Conservation (phyloP, 306 rosid genomes). For the Prosopis cineraria region DNA sequence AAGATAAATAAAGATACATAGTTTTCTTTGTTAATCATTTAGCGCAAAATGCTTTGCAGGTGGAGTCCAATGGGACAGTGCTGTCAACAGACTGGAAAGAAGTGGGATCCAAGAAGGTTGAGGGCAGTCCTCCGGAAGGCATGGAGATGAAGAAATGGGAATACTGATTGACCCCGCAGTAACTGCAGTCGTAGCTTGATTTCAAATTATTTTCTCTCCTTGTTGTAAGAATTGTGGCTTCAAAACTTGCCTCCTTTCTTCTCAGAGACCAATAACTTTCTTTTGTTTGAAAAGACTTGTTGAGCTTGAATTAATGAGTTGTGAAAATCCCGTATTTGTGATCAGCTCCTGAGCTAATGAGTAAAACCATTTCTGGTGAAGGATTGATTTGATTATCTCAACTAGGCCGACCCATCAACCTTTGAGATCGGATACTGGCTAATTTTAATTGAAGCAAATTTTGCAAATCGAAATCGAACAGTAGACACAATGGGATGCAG, state of each 20-base stretch:
- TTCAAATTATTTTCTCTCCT: background rate
- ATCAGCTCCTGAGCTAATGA: background rate
- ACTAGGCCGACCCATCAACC: no score
- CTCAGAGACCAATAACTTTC: background rate
- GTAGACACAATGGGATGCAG: no score
- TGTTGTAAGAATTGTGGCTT: background rate
- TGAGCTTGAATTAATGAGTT: background rate
- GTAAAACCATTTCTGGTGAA: background rate
- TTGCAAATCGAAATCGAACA: background rate
- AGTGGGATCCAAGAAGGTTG: slow-evolving; percentile 90
- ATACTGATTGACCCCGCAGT: slow-evolving; percentile 30
- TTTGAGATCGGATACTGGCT: no score
- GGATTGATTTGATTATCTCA: background rate
- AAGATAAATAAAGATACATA: background rate
- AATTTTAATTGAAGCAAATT: background rate
- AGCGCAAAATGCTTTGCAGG: slow-evolving; percentile 38
- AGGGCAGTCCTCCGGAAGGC: slow-evolving; percentile 96
- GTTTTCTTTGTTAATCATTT: background rate
- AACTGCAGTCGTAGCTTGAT: background rate
- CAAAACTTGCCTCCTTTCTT: background rate
- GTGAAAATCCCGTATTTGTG: background rate
- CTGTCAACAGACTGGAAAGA: slow-evolving; percentile 98
- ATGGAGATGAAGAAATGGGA: slow-evolving; percentile 98
- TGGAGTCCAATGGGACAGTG: slow-evolving; percentile 92
- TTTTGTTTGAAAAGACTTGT: background rate